Base-by-base conservation (phyloP, 352 stramenopile species). In the Phytophthora tentaculata region DNA sequence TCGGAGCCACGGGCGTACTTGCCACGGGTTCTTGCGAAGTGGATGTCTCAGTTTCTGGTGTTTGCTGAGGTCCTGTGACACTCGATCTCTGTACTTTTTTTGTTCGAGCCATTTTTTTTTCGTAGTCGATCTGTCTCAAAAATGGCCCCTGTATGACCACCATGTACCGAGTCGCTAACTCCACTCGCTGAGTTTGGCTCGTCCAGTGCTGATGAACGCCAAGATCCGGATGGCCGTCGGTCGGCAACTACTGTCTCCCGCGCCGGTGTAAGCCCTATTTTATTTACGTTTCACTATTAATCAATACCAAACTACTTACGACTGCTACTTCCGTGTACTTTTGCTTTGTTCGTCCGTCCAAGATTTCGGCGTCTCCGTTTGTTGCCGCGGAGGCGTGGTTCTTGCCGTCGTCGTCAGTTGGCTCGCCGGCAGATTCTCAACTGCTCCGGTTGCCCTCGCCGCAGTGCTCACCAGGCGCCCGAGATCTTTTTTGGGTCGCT, bases 201-300 rank as follows among this genome's bases (percentile, higher is more conserved):
- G 32, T 39, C 32, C 32, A 39, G 32, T 39, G 32, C 32, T 39
- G 32, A 39, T 39, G 32, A 39, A 39, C 32, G 32, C 19, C 23
- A 32, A 32, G 23, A 52, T 35, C 16, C 45, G 28, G 47, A 51
- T 29, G 22, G 45, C 45, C 45, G 45, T 28, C 45, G 44, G 22
- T 51, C 19, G 14, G 29, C 44, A 53, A 9, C 47, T 53, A 20
- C 3, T 13, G 32, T 39, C 32, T 39, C 32, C 32, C 32, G 32
- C 32, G 32, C 32, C 32, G 32, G 32, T 39, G 32, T 39, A 9
- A 39, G 32, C 32, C 32, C 32, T 39, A 39, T 45, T 45, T 20
- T 45, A 9, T 45, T 45, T 45, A 39, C 7, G 32, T n/a, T 39
- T 39, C 32, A 32, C 2, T 39, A 39, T 14, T 9, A 39, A 39